phyloP scores from a whole-genome alignment of 179 eudicot genomes.

The Corrigiola litoralis region DNA sequence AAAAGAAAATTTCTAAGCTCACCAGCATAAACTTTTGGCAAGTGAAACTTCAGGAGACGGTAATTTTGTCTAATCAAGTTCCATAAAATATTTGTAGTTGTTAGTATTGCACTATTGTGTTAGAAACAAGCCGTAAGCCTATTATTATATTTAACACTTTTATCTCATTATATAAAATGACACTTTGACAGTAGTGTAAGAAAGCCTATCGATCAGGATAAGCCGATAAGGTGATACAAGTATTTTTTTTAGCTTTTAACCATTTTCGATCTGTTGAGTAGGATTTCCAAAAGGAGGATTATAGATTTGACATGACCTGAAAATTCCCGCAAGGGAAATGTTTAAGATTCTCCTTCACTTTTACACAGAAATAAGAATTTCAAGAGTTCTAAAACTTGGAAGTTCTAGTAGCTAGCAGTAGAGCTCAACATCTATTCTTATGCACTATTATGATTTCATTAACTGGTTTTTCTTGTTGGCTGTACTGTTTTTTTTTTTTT shows the following conservation, averaged over 20 bases:
- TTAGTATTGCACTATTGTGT: too few species aligned
- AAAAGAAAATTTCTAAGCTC: too few species aligned
- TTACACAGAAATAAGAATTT: neutral
- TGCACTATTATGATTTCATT: too few species aligned
- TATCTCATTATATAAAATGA: neutral
- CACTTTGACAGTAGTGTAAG: conserved; percentile 1
- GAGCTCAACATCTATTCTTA: too few species aligned
- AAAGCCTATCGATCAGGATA: neutral
- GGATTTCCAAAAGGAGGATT: conserved; percentile 15
- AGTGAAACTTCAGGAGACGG: too few species aligned
- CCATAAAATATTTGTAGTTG: too few species aligned
- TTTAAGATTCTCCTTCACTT: conserved; percentile 18
- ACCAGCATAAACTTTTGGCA: too few species aligned
- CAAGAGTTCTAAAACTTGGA: neutral
- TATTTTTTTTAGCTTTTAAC: neutral
- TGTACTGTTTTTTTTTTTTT: too few species aligned
- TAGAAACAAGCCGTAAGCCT: too few species aligned
- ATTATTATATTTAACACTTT: neutral
- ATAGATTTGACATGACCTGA: conserved; percentile 25
- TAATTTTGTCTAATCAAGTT: too few species aligned
- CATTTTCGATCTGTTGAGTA: conserved; percentile 7
- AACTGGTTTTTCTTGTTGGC: too few species aligned
- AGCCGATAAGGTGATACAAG: neutral
- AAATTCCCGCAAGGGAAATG: conserved; percentile 15
- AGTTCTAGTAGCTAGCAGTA: neutral